These are phyloP conservation scores for Candida sp. DNA, from an alignment of 1,139 yeast genomes.

Conservation along the genomic window DNA sequence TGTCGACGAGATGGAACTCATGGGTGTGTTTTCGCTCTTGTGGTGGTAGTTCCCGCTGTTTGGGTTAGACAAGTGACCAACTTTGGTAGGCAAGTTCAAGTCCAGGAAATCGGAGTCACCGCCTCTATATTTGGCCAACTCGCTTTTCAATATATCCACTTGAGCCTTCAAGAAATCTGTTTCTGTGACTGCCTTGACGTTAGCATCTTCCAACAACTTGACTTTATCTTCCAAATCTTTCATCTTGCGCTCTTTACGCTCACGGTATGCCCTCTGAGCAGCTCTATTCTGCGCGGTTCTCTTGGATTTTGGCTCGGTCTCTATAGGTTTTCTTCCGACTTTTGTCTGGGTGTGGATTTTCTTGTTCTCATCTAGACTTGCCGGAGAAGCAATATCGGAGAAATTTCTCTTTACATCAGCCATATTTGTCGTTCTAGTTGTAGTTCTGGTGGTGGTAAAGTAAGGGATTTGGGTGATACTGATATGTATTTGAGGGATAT, in stretches of 20 bases:
- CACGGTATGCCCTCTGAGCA: constrained; percentile 96
- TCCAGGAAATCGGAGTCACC: constrained; percentile 47
- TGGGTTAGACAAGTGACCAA: constrained; percentile 35
- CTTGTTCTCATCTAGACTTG: constrained; percentile 35
- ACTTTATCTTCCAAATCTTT: constrained; percentile 87
- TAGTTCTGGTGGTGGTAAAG: no score
- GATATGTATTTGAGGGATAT: no score
- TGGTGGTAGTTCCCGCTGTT: constrained; percentile 14
- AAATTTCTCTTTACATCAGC: constrained; percentile 41
- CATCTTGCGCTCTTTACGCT: constrained; percentile 88
- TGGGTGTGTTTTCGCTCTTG: constrained; percentile 7
- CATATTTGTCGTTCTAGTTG: constrained; percentile 18
- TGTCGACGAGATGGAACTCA: constrained; percentile 17
- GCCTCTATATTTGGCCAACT: constrained; percentile 70
- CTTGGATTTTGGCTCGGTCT: constrained; percentile 81
- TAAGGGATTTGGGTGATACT: no score
- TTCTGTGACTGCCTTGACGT: constrained; percentile 66
- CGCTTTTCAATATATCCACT: constrained; percentile 74
- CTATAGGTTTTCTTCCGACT: constrained; percentile 72
- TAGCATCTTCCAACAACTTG: constrained; percentile 68
- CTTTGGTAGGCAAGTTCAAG: constrained; percentile 35
- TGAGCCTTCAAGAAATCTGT: constrained; percentile 77
- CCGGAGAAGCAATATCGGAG: constrained; percentile 28
- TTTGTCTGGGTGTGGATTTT: constrained; percentile 35
- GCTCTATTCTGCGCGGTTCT: constrained; percentile 98